These are phyloP conservation scores for Syzygium syzygioides DNA, from an alignment of 441 rosid genomes.

Conservation along the genomic window DNA sequence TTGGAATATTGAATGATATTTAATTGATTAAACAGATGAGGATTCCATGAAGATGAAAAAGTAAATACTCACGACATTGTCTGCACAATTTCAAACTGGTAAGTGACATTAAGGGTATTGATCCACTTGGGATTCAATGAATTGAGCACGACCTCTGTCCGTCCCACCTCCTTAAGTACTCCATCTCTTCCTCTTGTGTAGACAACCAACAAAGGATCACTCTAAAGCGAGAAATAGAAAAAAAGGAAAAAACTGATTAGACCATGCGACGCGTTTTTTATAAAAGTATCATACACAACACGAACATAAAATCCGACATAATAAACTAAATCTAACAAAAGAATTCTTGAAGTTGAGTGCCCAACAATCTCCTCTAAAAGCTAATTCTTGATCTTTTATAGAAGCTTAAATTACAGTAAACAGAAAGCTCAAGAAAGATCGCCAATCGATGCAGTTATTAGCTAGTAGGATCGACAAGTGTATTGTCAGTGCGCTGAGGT, in stretches of 20 bases:
- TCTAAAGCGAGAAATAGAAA: conserved; percentile 41
- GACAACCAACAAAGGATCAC: conserved; percentile 89
- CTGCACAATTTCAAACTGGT: conserved; percentile 78
- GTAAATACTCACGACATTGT: conserved; percentile 58
- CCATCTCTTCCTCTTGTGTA: conserved; percentile 70
- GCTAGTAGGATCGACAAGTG: not conserved
- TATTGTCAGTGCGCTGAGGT: not conserved
- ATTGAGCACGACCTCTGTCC: conserved; percentile 81
- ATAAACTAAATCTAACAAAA: not conserved
- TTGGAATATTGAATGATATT: conserved; percentile 4
- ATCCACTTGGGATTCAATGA: conserved; percentile 84
- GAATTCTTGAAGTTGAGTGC: not conserved
- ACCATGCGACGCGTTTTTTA: not conserved
- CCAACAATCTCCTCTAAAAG: not conserved
- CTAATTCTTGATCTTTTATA: not conserved
- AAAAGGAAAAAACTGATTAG: not conserved
- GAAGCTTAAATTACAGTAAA: not conserved
- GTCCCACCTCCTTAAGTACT: conserved; percentile 46
- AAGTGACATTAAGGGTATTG: conserved; percentile 36
- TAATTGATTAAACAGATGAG: not conserved
- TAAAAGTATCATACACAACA: not conserved
- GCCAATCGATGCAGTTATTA: not conserved
- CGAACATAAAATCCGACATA: not conserved
- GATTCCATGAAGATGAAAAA: not conserved
- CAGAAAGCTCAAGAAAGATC: not conserved